phyloP scores from a whole-genome alignment of 2,329 filamentous ascomycete species.

The Xylariales sp. region DNA sequence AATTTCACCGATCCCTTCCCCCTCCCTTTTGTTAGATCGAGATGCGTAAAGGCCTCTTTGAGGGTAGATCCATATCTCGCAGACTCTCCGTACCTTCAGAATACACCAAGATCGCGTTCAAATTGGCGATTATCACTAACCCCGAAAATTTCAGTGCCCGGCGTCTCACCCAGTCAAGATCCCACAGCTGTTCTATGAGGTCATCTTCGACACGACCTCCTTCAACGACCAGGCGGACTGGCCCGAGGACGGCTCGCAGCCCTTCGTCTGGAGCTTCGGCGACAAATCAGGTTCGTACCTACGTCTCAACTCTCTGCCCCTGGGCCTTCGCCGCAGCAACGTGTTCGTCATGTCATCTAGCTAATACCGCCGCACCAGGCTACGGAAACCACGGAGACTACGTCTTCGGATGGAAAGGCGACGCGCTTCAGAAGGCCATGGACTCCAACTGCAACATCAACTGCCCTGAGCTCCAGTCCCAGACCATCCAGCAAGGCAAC shows the following conservation, averaged over 20 bases:
- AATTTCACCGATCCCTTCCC: background rate
- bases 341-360: too few relatives aligned
- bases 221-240: conserved; percentile 46
- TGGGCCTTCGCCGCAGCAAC: too few relatives aligned
- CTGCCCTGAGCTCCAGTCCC: conserved; percentile 29
- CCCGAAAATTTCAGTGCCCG: conserved; percentile 53
- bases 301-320: too few relatives aligned
- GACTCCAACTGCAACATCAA: conserved; percentile 37
- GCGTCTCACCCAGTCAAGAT: conserved; percentile 63
- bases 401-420: conserved; percentile 39
- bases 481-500: conserved; percentile 34
- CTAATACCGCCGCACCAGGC: background rate
- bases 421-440: conserved; percentile 38
- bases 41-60: too few relatives aligned
- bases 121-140: background rate
- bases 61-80: too few relatives aligned
- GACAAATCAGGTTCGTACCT: conserved; percentile 22
- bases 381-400: conserved; percentile 40
- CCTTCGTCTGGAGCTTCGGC: conserved; percentile 41
- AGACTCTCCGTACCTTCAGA: background rate
- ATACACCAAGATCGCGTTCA: background rate
- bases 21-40: too few relatives aligned
- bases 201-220: conserved; percentile 59
- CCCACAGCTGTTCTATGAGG: conserved; percentile 70
- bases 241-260: conserved; percentile 47